phyloP scores from a whole-genome alignment of 805 yeast species.

The Pichia ethanolica region DNA sequence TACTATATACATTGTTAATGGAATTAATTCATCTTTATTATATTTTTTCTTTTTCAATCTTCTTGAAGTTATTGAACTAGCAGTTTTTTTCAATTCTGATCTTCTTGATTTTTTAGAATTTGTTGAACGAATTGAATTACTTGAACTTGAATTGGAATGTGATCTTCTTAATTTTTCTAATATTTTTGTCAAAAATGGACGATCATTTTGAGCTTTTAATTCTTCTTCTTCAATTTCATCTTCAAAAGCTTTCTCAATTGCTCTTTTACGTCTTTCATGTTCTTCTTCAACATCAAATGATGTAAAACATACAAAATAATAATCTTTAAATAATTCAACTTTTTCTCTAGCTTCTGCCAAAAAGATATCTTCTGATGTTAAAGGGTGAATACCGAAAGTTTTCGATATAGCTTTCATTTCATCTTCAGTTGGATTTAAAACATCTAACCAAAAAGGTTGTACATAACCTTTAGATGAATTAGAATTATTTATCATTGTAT shows the following conservation, averaged over 20 bases:
- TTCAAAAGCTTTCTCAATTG: slow-evolving; percentile 18
- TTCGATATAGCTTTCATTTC: slow-evolving; percentile 90
- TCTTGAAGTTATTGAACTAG: slow-evolving; percentile 17
- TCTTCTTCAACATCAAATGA: slow-evolving; percentile 77
- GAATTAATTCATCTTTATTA: slow-evolving; percentile 58
- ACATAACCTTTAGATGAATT: slow-evolving; percentile 3
- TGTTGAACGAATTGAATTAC: neutral
- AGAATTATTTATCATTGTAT: neutral
- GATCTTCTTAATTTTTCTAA: neutral
- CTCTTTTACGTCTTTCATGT: slow-evolving; percentile 35
- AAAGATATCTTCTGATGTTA: slow-evolving; percentile 92
- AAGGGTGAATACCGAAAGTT: slow-evolving; percentile 91
- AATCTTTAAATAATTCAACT: slow-evolving; percentile 85
- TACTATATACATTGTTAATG: slow-evolving; percentile 86
- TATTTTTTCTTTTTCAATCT: slow-evolving; percentile 11
- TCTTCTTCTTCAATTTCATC: slow-evolving; percentile 15
- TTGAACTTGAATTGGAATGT: neutral
- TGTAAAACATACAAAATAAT: slow-evolving; percentile 86
- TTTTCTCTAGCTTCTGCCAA: slow-evolving; percentile 92
- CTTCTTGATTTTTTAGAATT: slow-evolving; percentile 6
- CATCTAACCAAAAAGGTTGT: slow-evolving; percentile 86
- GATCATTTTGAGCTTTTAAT: slow-evolving; percentile 12
- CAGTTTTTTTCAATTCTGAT: slow-evolving; percentile 2
- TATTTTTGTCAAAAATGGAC: slow-evolving; percentile 11
- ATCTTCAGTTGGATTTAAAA: slow-evolving; percentile 88